Conservation (phyloP, 768 basidiomycete genomes). For the Suillus fuscotomentosus region DNA sequence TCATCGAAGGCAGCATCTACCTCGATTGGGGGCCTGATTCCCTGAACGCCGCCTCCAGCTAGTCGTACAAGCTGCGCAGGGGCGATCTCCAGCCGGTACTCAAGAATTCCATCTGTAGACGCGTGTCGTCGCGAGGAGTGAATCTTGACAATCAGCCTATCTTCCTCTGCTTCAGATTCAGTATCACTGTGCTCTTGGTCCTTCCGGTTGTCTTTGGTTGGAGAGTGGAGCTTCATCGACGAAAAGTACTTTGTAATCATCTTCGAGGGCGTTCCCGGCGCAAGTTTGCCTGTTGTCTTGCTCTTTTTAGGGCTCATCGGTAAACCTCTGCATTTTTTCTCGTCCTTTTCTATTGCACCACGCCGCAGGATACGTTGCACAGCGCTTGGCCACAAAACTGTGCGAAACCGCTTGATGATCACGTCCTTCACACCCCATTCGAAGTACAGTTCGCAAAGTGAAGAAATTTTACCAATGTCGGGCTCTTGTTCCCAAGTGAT, state of each 20-base stretch:
- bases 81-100: conserved; percentile 79
- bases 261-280: conserved; percentile 44
- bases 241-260: conserved; percentile 59
- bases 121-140: conserved; percentile 63
- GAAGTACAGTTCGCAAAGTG: conserved; percentile 81
- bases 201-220: conserved; percentile 2
- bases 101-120: conserved; percentile 67
- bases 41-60: conserved; percentile 65
- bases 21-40: conserved; percentile 47
- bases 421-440: conserved; percentile 89
- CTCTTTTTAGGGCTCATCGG: conserved; percentile 43
- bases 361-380: conserved; percentile 72
- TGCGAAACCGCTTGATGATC: conserved; percentile 82
- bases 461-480: conserved; percentile 69
- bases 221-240: conserved; percentile 35
- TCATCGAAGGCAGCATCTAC: conserved; percentile 46
- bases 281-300: conserved; percentile 19
- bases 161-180: conserved; percentile 10
- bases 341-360: conserved; percentile 51
- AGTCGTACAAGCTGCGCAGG: conserved; percentile 65
- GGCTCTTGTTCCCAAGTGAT: conserved; percentile 58
- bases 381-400: conserved; percentile 76
- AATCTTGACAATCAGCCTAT: conserved; percentile 37
- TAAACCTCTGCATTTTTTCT: conserved; percentile 6
- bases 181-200: conserved; percentile 3